Evolutionary conservation across 1,284 basidiomycete genomes (phyloP), one percentile per base, ranked within the genome.

Genomic region (Hypsizygus ulmarius): DNA sequence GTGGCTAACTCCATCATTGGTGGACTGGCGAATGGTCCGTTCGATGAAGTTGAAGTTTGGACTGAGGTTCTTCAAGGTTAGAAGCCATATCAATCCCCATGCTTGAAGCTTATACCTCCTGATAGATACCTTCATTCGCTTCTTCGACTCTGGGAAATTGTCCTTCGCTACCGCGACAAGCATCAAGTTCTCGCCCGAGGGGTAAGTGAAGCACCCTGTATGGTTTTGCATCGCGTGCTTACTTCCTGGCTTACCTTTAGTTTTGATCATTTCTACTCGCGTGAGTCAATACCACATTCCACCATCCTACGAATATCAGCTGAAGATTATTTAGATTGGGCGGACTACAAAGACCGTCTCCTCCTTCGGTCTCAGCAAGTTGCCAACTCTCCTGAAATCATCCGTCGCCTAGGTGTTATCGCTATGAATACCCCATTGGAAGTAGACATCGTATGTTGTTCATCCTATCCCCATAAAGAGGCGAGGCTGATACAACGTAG

Each of bases 351-450:
- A 53, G 68, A 77, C 55, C 63, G 72, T 7, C 68, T 79, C 0
- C 65, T 78, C 5, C 69, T 79, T 3, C 74, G 75, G n/a, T 76
- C 76, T 3, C 77, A 79, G 53, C 75, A 78, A 58, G 73, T 77
- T 3, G 75, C 75, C 45, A 79, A 78, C 58, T 71, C 75, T 1
- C 75, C 76, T 1, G 77, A 79, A 54, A 66, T 78, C 45, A 77
- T 78, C 47, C 64, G 76, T 12, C 65, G 76, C 0, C 63, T 78
- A 10, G 76, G 76, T 50, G 64, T 77, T 44, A 77, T 77, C 32
- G 75, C 75, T 1, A 77, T 77, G 74, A 77, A 79, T 57, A 78
- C 76, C 0, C 75, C 76, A 0, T 63, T 78, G 7, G 76, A 78
- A 58, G 73, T 78, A 5, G 74, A 75, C 50, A 73, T 74, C 45